phyloP scores from a whole-genome alignment of 495 filamentous ascomycete genomes.

The Cudoniella acicularis region DNA sequence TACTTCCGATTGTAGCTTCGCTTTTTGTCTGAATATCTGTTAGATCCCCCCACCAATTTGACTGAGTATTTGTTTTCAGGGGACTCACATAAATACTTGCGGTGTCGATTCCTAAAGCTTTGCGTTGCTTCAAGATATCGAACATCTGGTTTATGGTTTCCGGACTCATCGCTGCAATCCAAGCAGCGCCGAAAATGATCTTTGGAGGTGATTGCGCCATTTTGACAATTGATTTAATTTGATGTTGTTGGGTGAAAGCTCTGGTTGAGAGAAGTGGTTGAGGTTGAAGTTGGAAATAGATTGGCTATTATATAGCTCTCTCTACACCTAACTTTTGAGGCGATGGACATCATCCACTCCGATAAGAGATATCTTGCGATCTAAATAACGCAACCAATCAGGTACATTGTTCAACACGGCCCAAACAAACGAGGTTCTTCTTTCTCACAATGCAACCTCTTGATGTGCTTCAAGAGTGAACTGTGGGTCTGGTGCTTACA shows the following conservation, averaged over 20 bases:
- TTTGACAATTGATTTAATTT: not conserved
- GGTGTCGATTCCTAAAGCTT: conserved; percentile 34
- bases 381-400: too few relatives aligned
- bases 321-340: too few relatives aligned
- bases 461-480: too few relatives aligned
- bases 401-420: too few relatives aligned
- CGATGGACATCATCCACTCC: too few relatives aligned
- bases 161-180: not conserved
- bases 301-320: not conserved
- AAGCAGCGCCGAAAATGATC: conserved; percentile 10
- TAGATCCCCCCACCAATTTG: not conserved
- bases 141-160: conserved; percentile 14
- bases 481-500: too few relatives aligned
- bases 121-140: conserved; percentile 26
- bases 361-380: too few relatives aligned
- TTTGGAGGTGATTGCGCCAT: not conserved
- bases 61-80: not conserved
- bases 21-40: conserved; percentile 17
- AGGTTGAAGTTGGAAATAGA: not conserved
- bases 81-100: conserved; percentile 30
- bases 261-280: not conserved
- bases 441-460: too few relatives aligned
- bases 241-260: not conserved
- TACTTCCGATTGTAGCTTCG: conserved; percentile 31
- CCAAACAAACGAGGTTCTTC: too few relatives aligned